Base-by-base conservation (phyloP, 176 grass and related monocot species). In the Chrysopogon serrulatus region DNA sequence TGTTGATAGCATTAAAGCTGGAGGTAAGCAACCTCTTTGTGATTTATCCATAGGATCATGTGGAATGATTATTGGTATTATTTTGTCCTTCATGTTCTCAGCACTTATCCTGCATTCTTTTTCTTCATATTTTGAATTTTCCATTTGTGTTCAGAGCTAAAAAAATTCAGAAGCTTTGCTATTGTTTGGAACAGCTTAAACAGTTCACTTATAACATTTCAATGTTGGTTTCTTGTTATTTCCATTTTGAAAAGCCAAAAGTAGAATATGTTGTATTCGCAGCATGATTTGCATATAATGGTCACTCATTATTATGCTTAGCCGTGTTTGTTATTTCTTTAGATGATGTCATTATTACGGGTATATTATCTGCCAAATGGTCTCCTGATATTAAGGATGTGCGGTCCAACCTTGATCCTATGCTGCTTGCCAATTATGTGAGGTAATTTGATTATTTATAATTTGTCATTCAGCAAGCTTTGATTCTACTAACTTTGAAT, bases 311-410 rank as follows among this genome's bases (percentile, higher is more conserved):
- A 14, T 65, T 82, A 47, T 42, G 21, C 65, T 66, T 71, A 61
- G 9, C 64, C 5, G 37, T 83, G 45, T 66, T 63, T 81, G 41
- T 79, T 33, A 27, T 49, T 90, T 76, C 62, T 88, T 71, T 68
- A 98, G 96, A 98, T 92, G 96, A 98, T 85, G 77, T 98, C 56
- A 93, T 93, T 61, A 32, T 91, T 90, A 98, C 93, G 5, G 96
- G 96, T 63, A 45, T 88, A 84, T 85, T 98, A 77, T 88, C 96
- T 17, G 96, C 91, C 74, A 98, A 98, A 68, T 98, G 96, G 96
- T 98, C 96, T 67, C 86, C 92, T 54, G 93, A 95, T 90, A 86
- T 90, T 79, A 98, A 98, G 89, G 89, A 91, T 40, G 93, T 98
- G 36, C 93, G 96, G 49, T 98, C 85, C 48, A 92, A 90, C 66